Evolutionary conservation across 2,329 filamentous ascomycete genomes (phyloP), one percentile per base, ranked within the genome.

Genomic region (Metarhizium album): DNA sequence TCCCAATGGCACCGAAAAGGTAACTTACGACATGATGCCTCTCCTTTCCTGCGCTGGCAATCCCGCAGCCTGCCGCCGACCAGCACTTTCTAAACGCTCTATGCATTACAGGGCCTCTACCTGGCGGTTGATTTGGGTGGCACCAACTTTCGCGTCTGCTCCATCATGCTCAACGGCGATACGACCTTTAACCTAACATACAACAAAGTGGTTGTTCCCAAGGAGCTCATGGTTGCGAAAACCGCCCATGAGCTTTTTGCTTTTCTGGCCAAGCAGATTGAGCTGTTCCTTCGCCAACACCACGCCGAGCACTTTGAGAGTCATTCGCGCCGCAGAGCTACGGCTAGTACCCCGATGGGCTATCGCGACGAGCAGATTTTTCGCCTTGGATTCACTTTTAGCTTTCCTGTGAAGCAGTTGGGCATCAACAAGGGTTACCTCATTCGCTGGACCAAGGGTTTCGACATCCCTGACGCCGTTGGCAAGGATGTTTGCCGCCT

Each of bases 401-500:
- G 87, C 65, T 98, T 97, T 72, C 93, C 93, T 2, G 90, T 97
- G 38, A 82, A 94, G 65, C 93, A 98, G 67, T 76, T 87, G 52
- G 90, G 89, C 38, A 95, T 98, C 67, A 97, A 97, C 76, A 91
- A 90, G 71, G 93, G 93, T 54, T 86, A 84, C 52, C 76, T 98
- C 50, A 93, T 96, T 69, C 83, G 93, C 59, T 98, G 93, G 93
- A 98, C 93, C 52, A 98, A 98, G 74, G 93, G 93, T 48, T 98
- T 96, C 65, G 89, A 97, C 65, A 97, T 98, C 58, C 79, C 83
- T n/a, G 93, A 97, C 64, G 87, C 90, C 1, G 70, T 98, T 52
- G 93, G 91, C 60, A 86, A 96, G 70, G 93, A 98, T 67, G 90
- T 98, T 31, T 98, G 93, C 67, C 84, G 82, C 42, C 73, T 98